A percentile compares a stretch with the other conserved stretches of the same genome.
phyloP scores from a whole-genome alignment of 495 filamentous ascomycete genomes.

The Platismatia glauca region DNA sequence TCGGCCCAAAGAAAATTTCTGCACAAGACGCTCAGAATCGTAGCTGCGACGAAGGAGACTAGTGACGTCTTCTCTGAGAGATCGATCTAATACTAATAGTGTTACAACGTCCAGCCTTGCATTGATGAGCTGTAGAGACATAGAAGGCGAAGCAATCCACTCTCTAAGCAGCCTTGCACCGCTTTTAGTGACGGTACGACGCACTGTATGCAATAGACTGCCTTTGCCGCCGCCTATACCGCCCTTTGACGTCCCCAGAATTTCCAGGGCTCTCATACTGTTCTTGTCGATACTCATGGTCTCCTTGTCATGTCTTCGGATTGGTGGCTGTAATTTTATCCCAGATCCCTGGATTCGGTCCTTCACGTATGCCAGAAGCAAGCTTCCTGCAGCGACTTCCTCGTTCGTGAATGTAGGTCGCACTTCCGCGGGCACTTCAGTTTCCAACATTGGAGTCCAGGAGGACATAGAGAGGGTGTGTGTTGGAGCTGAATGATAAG shows the following conservation, averaged over 20 bases:
- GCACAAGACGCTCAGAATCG: constrained; percentile 81
- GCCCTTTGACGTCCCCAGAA: constrained; percentile 74
- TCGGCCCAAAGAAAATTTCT: constrained; percentile 83
- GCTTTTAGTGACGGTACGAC: constrained; percentile 81
- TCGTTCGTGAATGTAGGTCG: constrained; percentile 37
- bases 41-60: constrained; percentile 64
- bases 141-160: constrained; percentile 80
- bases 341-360: constrained; percentile 66
- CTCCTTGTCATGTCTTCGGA: constrained; percentile 58
- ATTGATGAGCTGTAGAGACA: constrained; percentile 70
- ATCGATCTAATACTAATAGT: constrained; percentile 51
- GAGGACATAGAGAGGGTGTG: constrained; percentile 46
- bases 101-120: constrained; percentile 74
- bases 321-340: constrained; percentile 77
- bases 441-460: constrained; percentile 73
- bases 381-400: constrained; percentile 55
- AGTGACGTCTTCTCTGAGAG: constrained; percentile 57
- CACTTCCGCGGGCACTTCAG: constrained; percentile 38
- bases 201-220: constrained; percentile 80
- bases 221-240: constrained; percentile 55
- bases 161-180: constrained; percentile 73
- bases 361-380: constrained; percentile 74
- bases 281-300: constrained; percentile 88
- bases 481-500: constrained; percentile 40
- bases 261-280: constrained; percentile 81